Base-by-base conservation (phyloP, 257 asterid genomes). In the Penstemon davidsonii region DNA sequence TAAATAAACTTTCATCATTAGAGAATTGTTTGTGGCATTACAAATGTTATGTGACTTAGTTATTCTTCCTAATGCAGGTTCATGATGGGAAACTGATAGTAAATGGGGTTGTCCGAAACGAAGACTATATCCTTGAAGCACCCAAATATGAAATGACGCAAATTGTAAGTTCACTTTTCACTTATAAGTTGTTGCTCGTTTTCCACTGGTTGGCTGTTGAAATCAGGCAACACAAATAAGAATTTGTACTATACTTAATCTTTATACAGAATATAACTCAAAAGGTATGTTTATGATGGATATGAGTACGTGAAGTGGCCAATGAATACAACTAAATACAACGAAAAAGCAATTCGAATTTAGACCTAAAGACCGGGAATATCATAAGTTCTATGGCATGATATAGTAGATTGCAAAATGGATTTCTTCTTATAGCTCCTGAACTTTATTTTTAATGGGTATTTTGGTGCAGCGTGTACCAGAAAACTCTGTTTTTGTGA, bases 91-190 rank as follows among this genome's bases (percentile, higher is more conserved):
- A 89, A 79, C 71, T 92, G 71, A 81, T 87, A n/a, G 96, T 92
- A 64, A 92, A 92, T 72, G 98, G 98, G 66, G 88, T 89, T 15
- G 83, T 49, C 71, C 73, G 93, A 71, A 81, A 79, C 67, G 98
- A 92, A 78, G 88, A 86, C 58, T 89, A 72, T 73, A 80, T 89
- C 72, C 83, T 78, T 49, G 98, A 92, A 80, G 79, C 83, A 9
- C 98, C 98, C 38, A 89, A 87, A 49, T 92, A 92, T 72, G 96
- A 89, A 66, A 87, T 92, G 98, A 78, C 84, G 41, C 81, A 88
- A 75, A 74, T 79, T 69, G 96, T 92, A 84, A 53, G 96, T 77
- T 66, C 58, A 6, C 56, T 19, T 66, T 62, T 41, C 55, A 60
- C 68, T 64, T 71, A 33, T 45, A 10, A 36, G 18, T 54, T 39